Base-by-base conservation (phyloP, 306 rosid genomes). In the Cicer pinnatifidum region DNA sequence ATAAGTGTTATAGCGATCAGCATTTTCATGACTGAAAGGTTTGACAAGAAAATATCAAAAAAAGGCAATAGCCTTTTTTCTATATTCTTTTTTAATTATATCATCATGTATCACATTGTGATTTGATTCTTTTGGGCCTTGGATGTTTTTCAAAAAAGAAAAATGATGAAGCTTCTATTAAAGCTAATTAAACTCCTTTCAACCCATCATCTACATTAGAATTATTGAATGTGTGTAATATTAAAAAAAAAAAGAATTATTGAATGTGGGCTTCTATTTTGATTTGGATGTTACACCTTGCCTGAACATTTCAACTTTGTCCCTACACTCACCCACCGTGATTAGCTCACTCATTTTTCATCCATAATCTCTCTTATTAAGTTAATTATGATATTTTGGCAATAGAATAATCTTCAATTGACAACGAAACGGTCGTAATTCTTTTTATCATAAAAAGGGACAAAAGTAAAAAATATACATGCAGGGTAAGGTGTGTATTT, bases 291-390 rank as follows among this genome's bases (percentile, higher is more conserved):
- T 85, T 70, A 76, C 89, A 88, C 84, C 87, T 82, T 77, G 82
- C 84, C 76, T 75, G 40, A 61, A 40, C 60, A 84, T 70, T 84
- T 48, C 59, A 20, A 19, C 50, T 28, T 28, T 46, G 82, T 60
- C 84, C 91, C 96, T 84, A 90, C 96, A 40, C 11, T 11, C 85
- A 88, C 91, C 89, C 10, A 85, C 84, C 89, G 82, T 80, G 76
- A 80, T 78, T 84, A 85, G 61, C 76, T 82, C 83, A 52, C 61
- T 57, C 57, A 78, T 65, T 68, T 76, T 40, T 51, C 35, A 51
- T 61, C 45, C 17, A 20, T 71, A 9, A 16, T 65, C 17, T 2
- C 13, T 2, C 13, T 44, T 33, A 73, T 64, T 54, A 60, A 41
- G 54, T 59, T 57, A 73, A 78, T 76, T 40, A 57, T 57, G 4